These are phyloP conservation scores for Colletotrichum incanum DNA, from an alignment of 2,329 filamentous ascomycete species.

Conservation along the genomic window DNA sequence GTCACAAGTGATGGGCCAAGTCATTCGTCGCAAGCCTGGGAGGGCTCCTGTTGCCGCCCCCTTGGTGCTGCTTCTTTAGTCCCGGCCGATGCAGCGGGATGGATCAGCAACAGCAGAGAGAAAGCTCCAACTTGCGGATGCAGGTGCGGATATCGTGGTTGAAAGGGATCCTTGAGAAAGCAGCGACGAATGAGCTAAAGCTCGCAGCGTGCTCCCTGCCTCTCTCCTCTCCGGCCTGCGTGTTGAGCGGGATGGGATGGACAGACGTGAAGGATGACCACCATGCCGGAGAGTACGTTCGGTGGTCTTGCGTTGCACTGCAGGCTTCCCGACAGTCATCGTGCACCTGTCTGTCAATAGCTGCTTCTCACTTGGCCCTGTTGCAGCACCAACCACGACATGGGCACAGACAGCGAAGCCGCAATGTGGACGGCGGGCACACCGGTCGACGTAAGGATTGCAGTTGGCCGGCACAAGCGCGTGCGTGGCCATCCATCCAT, in stretches of 20 bases:
- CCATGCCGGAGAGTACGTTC: conserved; percentile 5
- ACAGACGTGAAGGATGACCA: background rate
- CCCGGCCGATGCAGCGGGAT: conserved; percentile 27
- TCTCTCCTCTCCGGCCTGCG: background rate
- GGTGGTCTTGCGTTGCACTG: conserved; percentile 27
- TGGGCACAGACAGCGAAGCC: conserved; percentile 21
- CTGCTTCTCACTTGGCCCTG: conserved; percentile 23
- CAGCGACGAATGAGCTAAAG: conserved; percentile 21
- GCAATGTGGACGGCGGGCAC: conserved; percentile 26
- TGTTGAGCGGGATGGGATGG: conserved; percentile 7
- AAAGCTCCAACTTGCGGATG: conserved; percentile 10
- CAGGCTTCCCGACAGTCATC: conserved; percentile 22
- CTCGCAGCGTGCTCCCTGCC: conserved; percentile 35
- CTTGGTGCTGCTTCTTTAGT: conserved; percentile 16
- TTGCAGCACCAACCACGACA: conserved; percentile 7
- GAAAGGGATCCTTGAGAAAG: conserved; percentile 4
- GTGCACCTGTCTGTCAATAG: conserved; percentile 11
- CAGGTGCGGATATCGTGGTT: conserved; percentile 15
- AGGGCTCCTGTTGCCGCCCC: conserved; percentile 5
- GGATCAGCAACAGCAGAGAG: conserved; percentile 1
- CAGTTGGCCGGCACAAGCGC: conserved; percentile 23
- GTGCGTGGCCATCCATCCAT: conserved; percentile 14
- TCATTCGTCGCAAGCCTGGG: background rate
- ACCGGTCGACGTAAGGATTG: conserved; percentile 23
- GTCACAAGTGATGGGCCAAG: conserved; percentile 6